Percentiles rank a stretch among this genome's conserved stretches.
These are phyloP conservation scores for Epichloe scottii DNA, from an alignment of 2,329 filamentous ascomycete genomes.

Conservation along the genomic window DNA sequence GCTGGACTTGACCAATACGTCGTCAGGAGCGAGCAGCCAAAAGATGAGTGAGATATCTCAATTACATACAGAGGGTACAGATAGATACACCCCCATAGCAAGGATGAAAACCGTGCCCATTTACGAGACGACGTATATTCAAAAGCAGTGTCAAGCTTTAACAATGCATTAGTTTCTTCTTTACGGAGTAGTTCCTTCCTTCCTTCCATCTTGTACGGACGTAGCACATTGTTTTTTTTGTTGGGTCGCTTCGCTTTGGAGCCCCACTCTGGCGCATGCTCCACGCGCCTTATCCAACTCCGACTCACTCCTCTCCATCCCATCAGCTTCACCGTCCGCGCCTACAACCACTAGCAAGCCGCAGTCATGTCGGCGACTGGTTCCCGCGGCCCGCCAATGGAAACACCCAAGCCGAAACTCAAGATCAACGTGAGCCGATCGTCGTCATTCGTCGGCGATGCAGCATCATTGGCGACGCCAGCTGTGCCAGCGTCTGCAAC, in stretches of 20 bases:
- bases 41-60: too few relatives aligned
- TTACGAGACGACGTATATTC: too few relatives aligned
- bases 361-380: conserved; percentile 1
- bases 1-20: conserved; percentile 28
- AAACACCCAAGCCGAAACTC: conserved; percentile 24
- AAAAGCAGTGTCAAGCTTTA: too few relatives aligned
- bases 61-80: too few relatives aligned
- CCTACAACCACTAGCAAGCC: background rate
- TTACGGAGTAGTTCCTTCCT: too few relatives aligned
- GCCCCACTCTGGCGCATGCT: background rate
- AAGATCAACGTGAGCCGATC: conserved; percentile 28
- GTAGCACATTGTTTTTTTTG: too few relatives aligned
- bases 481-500: conserved; percentile 10
- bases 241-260: background rate
- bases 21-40: background rate
- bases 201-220: too few relatives aligned
- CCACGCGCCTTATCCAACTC: background rate
- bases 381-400: conserved; percentile 12
- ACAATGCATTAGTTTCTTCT: too few relatives aligned
- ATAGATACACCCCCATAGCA: too few relatives aligned
- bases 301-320: background rate
- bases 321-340: background rate
- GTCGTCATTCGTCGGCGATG: conserved; percentile 21
- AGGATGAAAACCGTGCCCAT: too few relatives aligned
- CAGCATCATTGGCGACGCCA: conserved; percentile 10